phyloP scores from a whole-genome alignment of 2,329 filamentous ascomycete species.

The Emmonsia crescens region DNA sequence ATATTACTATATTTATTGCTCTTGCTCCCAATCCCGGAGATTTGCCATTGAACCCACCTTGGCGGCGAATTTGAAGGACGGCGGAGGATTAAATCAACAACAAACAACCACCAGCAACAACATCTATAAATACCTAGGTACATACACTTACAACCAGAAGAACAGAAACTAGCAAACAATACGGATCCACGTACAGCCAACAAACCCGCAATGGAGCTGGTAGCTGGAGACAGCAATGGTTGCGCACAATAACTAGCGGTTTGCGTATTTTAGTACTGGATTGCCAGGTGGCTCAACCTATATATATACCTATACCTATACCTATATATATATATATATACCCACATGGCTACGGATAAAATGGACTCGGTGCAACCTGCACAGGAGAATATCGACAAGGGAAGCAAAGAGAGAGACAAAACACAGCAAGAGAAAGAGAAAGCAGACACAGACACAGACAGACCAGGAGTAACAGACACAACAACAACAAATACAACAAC shows the following conservation, averaged over 20 bases:
- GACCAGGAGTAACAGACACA: too few relatives aligned
- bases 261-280: not conserved
- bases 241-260: not conserved
- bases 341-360: not conserved
- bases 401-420: not conserved
- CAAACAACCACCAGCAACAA: not conserved
- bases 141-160: too few relatives aligned
- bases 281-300: not conserved
- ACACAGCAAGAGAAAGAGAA: not conserved
- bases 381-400: not conserved
- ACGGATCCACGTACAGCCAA: not conserved
- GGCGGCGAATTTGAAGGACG: not conserved
- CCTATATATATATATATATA: too few relatives aligned
- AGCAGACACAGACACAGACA: not conserved
- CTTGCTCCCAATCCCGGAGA: not conserved
- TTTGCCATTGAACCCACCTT: slow-evolving; percentile 1
- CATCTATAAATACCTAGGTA: not conserved
- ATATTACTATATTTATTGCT: too few relatives aligned
- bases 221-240: not conserved
- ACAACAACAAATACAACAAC: not conserved
- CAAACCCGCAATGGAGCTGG: not conserved
- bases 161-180: not conserved
- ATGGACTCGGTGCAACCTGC: not conserved
- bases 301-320: not conserved
- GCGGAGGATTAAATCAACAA: too few relatives aligned